phyloP scores from a whole-genome alignment of 345 rosid genomes.

The Rhodamnia rubescens region DNA sequence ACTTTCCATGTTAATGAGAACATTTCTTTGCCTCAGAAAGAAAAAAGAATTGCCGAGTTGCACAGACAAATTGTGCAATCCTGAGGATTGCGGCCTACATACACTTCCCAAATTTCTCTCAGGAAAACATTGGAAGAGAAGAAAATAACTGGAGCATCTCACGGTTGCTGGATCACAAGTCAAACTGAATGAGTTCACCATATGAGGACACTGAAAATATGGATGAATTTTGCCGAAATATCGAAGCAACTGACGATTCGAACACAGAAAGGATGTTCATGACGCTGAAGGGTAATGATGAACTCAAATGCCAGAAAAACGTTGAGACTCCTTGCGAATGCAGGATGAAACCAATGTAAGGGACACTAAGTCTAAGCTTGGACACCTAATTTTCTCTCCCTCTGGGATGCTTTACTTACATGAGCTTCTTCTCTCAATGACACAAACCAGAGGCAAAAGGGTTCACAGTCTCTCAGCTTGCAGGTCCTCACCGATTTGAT shows the following conservation, averaged over 20 bases:
- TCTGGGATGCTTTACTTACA: too few relatives aligned
- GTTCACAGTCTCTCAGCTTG: too few relatives aligned
- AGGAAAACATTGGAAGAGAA: neutral
- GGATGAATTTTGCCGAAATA: neutral
- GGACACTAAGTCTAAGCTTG: neutral
- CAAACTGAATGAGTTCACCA: neutral
- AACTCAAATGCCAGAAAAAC: neutral
- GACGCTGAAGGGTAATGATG: neutral
- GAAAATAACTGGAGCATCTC: neutral
- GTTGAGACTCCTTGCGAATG: neutral
- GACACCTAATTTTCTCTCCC: neutral
- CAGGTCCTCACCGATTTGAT: too few relatives aligned
- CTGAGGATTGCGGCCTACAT: rapidly evolving
- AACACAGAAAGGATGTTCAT: neutral
- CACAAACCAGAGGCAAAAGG: too few relatives aligned
- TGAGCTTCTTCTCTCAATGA: too few relatives aligned
- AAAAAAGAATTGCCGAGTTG: neutral
- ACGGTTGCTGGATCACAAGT: neutral
- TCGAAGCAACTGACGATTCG: neutral
- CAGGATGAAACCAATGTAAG: neutral
- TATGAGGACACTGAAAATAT: neutral
- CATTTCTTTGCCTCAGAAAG: neutral
- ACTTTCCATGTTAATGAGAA: neutral
- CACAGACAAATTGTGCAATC: neutral
- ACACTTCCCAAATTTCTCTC: neutral